Conservation (phyloP, 23 red algal species). For the Gracilaria domingensis region DNA sequence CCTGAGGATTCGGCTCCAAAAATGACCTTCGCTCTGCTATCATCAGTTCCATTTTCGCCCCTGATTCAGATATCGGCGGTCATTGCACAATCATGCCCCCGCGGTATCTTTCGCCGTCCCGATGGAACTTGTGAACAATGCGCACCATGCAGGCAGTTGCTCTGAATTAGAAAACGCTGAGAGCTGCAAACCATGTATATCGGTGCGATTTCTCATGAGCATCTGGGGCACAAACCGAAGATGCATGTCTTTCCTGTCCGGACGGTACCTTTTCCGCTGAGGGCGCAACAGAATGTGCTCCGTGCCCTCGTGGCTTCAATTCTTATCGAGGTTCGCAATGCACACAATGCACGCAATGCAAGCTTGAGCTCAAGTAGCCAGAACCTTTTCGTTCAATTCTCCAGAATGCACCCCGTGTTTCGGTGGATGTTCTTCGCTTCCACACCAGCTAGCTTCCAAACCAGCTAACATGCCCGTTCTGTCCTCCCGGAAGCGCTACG, state of each 20-base stretch:
- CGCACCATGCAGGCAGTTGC: background rate
- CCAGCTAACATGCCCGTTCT: background rate
- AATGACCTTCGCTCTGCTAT: background rate
- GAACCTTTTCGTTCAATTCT: no score
- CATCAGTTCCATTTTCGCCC: background rate
- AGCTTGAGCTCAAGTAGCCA: background rate
- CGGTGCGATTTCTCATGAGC: background rate
- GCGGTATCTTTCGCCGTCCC: conserved; percentile 6
- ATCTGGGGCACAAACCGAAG: background rate
- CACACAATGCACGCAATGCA: conserved; percentile 2
- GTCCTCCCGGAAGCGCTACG: background rate
- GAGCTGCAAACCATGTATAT: background rate
- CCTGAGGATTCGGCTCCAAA: background rate
- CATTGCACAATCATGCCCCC: background rate
- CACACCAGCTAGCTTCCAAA: conserved; percentile 1
- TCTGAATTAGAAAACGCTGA: background rate
- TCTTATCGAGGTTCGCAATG: background rate
- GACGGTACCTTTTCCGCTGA: background rate
- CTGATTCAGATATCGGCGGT: conserved; percentile 5
- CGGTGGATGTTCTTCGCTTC: conserved; percentile 5
- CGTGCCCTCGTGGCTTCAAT: background rate
- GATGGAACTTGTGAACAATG: conserved; percentile 22
- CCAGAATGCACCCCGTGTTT: background rate
- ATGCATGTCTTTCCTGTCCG: background rate
- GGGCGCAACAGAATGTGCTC: conserved; percentile 3